These are phyloP conservation scores for Saccharum spontaneum DNA, from an alignment of 176 grass and related monocot genomes.

Conservation along the genomic window DNA sequence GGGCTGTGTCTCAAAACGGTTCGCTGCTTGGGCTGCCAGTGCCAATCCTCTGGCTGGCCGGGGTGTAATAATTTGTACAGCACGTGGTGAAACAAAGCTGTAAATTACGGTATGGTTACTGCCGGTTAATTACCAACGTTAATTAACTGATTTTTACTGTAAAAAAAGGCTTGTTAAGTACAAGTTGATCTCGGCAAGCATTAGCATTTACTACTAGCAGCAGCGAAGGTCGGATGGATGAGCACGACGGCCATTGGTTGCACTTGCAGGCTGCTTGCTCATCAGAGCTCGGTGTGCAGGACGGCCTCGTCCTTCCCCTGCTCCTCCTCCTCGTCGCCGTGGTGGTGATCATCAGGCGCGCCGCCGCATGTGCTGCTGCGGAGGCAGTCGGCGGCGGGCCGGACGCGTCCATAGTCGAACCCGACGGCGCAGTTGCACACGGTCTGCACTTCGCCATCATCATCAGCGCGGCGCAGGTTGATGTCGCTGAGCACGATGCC, in stretches of 20 bases:
- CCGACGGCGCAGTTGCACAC: conserved; percentile 90
- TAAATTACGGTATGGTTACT: too few species aligned
- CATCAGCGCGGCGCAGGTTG: conserved; percentile 50
- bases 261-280: neutral
- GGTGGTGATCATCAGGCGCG: neutral
- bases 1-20: too few species aligned
- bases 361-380: conserved; percentile 47
- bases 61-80: too few species aligned
- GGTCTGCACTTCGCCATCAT: conserved; percentile 36
- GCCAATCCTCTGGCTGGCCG: too few species aligned
- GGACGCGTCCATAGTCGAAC: conserved; percentile 50
- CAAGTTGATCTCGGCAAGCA: too few species aligned
- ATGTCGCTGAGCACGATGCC: conserved; percentile 78
- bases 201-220: too few species aligned
- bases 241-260: neutral
- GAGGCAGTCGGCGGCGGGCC: conserved; percentile 74
- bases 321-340: neutral
- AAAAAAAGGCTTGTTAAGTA: too few species aligned
- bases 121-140: too few species aligned
- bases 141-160: too few species aligned
- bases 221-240: neutral
- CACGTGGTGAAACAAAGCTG: too few species aligned
- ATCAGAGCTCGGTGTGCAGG: conserved; percentile 42
- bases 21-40: too few species aligned
- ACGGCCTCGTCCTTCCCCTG: neutral